Conservation (phyloP, 257 asterid genomes). For the Lantana camara region DNA sequence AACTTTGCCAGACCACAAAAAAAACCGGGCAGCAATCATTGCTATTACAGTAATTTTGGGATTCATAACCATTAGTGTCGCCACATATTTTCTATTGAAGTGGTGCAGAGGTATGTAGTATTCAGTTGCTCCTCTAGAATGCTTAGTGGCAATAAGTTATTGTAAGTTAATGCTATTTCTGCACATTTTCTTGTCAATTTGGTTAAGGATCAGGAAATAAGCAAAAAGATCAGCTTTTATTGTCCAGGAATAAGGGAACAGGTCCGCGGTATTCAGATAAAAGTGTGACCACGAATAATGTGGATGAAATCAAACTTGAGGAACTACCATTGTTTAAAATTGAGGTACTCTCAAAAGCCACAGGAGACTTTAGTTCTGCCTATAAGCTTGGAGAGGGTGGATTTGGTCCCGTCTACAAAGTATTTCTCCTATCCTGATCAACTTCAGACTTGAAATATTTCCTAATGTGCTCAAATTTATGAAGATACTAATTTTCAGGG, state of each 20-base stretch:
- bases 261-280: neutral
- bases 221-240: neutral
- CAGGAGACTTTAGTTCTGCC: constrained; percentile 5
- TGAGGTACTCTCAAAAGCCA: constrained; percentile 18
- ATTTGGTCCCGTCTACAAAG: constrained; percentile 15
- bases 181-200: neutral
- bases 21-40: neutral
- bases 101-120: constrained; percentile 17
- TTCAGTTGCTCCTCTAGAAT: neutral
- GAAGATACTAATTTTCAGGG: constrained; percentile 34
- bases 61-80: neutral
- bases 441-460: neutral
- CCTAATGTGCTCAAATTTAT: neutral
- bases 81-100: constrained; percentile 11
- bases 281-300: neutral
- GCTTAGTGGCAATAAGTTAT: neutral
- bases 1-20: constrained; percentile 4
- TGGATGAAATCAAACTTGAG: neutral
- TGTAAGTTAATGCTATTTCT: neutral
- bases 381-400: constrained; percentile 12
- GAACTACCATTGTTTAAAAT: constrained; percentile 24
- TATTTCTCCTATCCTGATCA: neutral
- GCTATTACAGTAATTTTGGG: constrained; percentile 7
- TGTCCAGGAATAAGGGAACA: neutral
- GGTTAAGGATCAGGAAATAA: neutral